phyloP scores from a whole-genome alignment of 2,329 filamentous ascomycete species.

The Ophiocordyceps camponoti-floridani region DNA sequence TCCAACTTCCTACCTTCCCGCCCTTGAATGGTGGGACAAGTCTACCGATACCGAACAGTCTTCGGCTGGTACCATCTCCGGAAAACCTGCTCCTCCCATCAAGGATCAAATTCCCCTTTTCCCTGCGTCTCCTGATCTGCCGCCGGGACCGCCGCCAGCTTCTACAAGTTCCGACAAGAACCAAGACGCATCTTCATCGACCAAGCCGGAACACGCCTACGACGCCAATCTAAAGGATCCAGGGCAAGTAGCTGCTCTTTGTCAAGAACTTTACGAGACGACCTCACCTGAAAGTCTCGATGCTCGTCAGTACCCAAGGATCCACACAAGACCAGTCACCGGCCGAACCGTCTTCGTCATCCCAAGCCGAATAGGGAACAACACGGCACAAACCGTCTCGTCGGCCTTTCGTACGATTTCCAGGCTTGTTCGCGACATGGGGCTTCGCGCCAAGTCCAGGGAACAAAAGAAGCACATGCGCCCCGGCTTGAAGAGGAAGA shows the following conservation, averaged over 20 bases:
- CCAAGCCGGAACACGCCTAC: background rate
- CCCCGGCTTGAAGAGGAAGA: conserved; percentile 59
- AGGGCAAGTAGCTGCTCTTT: background rate
- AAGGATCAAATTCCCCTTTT: background rate
- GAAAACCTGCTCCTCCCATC: background rate
- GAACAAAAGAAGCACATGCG: conserved; percentile 58
- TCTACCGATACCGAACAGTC: no score
- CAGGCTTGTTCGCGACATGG: conserved; percentile 29
- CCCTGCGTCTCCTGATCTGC: background rate
- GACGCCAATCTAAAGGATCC: background rate
- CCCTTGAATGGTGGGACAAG: background rate
- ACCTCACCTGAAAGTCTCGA: conserved; percentile 4
- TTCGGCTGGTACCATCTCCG: background rate
- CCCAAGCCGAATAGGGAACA: conserved; percentile 8
- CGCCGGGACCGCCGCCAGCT: background rate
- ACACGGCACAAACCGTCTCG: conserved; percentile 20
- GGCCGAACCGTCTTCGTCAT: conserved; percentile 20
- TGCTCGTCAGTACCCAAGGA: conserved; percentile 10
- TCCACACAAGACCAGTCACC: conserved; percentile 15
- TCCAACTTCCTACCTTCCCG: background rate
- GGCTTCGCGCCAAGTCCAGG: conserved; percentile 33
- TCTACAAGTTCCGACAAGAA: background rate
- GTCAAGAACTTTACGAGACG: background rate
- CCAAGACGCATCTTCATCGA: background rate
- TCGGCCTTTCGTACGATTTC: conserved; percentile 24